Percentiles rank a stretch among this genome's conserved stretches.
Evolutionary conservation across 148 eudicot genomes (phyloP).

Genomic region (Cornus florida): DNA sequence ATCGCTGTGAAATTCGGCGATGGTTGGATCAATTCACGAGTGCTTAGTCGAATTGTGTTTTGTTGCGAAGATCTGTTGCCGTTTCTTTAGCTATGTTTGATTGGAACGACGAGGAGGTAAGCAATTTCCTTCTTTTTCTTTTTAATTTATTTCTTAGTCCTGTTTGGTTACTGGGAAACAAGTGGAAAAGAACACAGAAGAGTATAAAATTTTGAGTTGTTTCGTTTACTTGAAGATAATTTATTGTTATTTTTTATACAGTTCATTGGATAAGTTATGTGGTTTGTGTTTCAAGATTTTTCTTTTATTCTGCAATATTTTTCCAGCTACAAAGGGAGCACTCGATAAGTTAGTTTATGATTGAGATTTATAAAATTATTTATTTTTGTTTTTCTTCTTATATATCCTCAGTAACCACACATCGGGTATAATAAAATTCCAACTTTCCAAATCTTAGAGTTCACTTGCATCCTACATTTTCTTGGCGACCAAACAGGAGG

Average conservation of each 20-base stretch:
- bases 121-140: background rate
- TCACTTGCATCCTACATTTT: too few relatives aligned
- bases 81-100: constrained; percentile 64
- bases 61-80: constrained; percentile 12
- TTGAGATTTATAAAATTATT: background rate
- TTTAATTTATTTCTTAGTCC: background rate
- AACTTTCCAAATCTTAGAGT: too few relatives aligned
- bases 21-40: constrained; percentile 19
- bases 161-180: background rate
- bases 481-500: too few relatives aligned
- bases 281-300: background rate
- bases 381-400: too few relatives aligned
- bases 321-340: background rate
- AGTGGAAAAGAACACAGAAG: background rate
- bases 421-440: too few relatives aligned
- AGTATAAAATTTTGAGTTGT: background rate
- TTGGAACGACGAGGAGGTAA: constrained; percentile 88
- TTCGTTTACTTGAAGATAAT: background rate
- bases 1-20: constrained; percentile 15
- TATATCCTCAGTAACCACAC: too few relatives aligned
- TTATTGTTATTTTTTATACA: background rate
- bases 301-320: background rate
- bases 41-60: constrained; percentile 24
- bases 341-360: background rate
- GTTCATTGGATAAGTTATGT: background rate